phyloP scores from a whole-genome alignment of 2,329 filamentous ascomycete species.

The Claviceps sp. region DNA sequence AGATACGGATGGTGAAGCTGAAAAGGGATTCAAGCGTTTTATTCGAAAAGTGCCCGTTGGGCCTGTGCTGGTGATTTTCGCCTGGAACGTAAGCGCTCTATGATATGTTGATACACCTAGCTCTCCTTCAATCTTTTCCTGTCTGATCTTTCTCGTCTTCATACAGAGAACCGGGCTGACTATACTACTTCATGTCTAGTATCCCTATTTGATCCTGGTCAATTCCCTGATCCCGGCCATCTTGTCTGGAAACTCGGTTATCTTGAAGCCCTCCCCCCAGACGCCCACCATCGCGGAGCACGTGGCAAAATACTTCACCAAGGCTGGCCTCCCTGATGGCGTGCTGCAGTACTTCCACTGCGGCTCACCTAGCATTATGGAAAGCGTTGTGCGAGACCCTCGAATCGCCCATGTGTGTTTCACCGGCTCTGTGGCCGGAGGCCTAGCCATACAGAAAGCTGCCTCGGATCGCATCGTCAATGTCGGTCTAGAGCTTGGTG shows the following conservation, averaged over 20 bases:
- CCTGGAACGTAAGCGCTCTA: slow-evolving; percentile 69
- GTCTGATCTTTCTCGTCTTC: background rate
- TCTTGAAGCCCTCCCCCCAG: slow-evolving; percentile 89
- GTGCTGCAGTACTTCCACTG: slow-evolving; percentile 90
- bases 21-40: slow-evolving; percentile 81
- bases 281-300: slow-evolving; percentile 87
- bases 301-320: slow-evolving; percentile 58
- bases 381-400: slow-evolving; percentile 64
- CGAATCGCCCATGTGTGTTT: slow-evolving; percentile 77
- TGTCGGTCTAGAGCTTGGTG: slow-evolving; percentile 82
- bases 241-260: slow-evolving; percentile 78
- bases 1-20: slow-evolving; percentile 68
- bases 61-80: slow-evolving; percentile 78
- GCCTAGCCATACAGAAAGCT: slow-evolving; percentile 72
- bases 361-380: slow-evolving; percentile 63
- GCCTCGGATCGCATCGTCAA: slow-evolving; percentile 73
- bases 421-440: slow-evolving; percentile 82
- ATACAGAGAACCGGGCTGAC: background rate
- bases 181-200: slow-evolving; percentile 36
- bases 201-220: slow-evolving; percentile 85
- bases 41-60: slow-evolving; percentile 82
- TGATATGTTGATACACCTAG: background rate
- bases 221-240: slow-evolving; percentile 91
- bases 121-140: background rate
- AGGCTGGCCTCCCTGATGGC: slow-evolving; percentile 68